phyloP scores from a whole-genome alignment of 2,329 filamentous ascomycete genomes.

The Exophiala sideris region DNA sequence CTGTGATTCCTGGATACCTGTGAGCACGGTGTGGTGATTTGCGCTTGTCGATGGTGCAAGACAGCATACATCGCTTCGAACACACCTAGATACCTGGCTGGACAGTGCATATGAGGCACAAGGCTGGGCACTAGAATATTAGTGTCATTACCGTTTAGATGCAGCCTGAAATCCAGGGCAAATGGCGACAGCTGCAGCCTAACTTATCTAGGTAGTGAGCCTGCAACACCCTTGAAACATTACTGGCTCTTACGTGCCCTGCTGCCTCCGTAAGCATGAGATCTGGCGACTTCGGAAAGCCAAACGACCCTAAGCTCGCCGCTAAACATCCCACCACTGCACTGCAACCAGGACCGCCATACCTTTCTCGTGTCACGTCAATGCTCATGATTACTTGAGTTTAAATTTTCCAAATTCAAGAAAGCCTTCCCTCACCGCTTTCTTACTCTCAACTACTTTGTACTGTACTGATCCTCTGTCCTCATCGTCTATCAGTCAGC shows the following conservation, averaged over 20 bases:
- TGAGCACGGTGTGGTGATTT: neutral
- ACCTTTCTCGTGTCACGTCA: constrained; percentile 5
- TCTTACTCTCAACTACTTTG: constrained; percentile 27
- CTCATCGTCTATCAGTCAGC: constrained; percentile 21
- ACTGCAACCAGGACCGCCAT: neutral
- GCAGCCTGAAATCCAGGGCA: neutral
- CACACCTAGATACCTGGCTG: too few species aligned
- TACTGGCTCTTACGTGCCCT: neutral
- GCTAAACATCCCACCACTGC: constrained; percentile 1
- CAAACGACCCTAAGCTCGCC: neutral
- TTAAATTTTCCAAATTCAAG: constrained; percentile 5
- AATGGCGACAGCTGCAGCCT: neutral
- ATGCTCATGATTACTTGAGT: constrained; percentile 1
- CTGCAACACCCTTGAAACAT: too few species aligned
- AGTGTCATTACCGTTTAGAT: too few species aligned
- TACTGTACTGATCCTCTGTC: constrained; percentile 18
- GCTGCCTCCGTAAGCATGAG: neutral
- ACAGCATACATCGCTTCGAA: too few species aligned
- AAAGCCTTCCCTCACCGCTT: constrained; percentile 23
- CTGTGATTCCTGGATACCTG: constrained; percentile 56
- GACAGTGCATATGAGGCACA: too few species aligned
- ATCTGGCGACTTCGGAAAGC: too few species aligned
- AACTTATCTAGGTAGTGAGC: too few species aligned
- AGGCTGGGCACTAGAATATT: too few species aligned
- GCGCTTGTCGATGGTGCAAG: too few species aligned